phyloP scores from a whole-genome alignment of 2,329 filamentous ascomycete species.

The Phyllosticta citriasiana region DNA sequence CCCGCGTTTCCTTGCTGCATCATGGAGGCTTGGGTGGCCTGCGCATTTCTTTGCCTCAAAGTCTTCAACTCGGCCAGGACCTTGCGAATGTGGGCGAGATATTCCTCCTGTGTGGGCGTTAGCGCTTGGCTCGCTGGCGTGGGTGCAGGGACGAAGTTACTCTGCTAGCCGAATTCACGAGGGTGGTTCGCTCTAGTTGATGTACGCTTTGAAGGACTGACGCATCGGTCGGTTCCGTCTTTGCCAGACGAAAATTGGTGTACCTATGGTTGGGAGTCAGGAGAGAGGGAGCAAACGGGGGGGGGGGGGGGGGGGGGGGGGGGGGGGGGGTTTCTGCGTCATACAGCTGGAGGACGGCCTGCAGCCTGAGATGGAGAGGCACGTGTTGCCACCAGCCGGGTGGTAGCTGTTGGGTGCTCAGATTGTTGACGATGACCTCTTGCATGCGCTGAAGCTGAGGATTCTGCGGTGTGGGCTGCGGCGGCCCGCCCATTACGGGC shows the following conservation, averaged over 20 bases:
- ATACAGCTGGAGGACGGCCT: conserved; percentile 7
- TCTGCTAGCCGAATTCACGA: neutral
- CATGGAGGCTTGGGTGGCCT: conserved; percentile 2
- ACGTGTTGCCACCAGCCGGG: conserved; percentile 1
- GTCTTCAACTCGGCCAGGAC: neutral
- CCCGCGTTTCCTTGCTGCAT: conserved; percentile 4
- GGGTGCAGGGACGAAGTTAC: neutral
- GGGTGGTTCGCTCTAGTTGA: neutral
- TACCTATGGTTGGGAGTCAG: conserved; percentile 4
- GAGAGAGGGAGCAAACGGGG: neutral
- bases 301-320: neutral
- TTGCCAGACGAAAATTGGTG: conserved; percentile 2
- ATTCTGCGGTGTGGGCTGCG: neutral
- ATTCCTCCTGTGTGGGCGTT: conserved; percentile 1
- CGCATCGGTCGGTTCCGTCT: neutral
- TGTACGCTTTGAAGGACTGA: conserved; percentile 1
- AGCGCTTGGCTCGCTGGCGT: neutral
- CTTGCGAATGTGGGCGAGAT: neutral
- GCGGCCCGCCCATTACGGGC: conserved; percentile 6
- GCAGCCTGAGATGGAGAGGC: neutral
- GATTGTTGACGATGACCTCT: conserved; percentile 1
- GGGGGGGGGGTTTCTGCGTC: neutral
- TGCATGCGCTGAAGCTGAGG: conserved; percentile 4
- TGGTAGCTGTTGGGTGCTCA: neutral
- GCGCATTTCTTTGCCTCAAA: conserved; percentile 4